Evolutionary conservation across 2,329 filamentous ascomycete genomes (phyloP).

Genomic region (Incumbomyces lentus): DNA sequence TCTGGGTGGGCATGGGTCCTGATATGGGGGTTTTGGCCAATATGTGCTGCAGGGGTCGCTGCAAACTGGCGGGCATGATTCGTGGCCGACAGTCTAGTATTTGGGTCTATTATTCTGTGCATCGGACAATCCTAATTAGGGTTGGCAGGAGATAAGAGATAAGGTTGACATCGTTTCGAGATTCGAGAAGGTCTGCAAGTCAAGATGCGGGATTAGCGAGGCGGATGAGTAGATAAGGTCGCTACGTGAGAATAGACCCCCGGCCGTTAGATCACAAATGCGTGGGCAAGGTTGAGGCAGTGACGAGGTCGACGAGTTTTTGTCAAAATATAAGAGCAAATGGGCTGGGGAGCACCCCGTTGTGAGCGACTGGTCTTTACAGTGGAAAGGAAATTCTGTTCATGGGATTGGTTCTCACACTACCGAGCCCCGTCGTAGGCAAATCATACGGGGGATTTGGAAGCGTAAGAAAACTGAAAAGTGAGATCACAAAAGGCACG

Average conservation of each 20-base stretch:
- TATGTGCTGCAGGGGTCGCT: conserved; percentile 9
- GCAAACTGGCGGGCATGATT: conserved; percentile 5
- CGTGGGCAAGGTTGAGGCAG: no score
- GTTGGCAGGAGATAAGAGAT: conserved; percentile 6
- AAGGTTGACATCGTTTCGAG: conserved; percentile 2
- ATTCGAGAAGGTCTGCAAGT: no score
- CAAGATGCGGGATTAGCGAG: no score
- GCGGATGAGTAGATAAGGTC: conserved; percentile 1
- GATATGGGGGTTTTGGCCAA: conserved; percentile 7
- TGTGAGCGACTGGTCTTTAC: no score
- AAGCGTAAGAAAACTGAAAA: no score
- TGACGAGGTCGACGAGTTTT: no score
- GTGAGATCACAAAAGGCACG: neutral
- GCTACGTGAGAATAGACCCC: neutral
- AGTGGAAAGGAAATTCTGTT: no score
- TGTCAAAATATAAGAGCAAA: no score
- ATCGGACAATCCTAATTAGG: conserved; percentile 1
- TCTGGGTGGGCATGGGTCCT: neutral
- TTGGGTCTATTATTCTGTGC: neutral
- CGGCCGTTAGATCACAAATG: no score
- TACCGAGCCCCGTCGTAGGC: neutral
- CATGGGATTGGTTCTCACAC: conserved; percentile 1
- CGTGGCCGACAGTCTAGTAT: neutral
- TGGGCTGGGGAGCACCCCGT: no score
- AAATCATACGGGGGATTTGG: neutral